A percentile compares a stretch with the other conserved stretches of the same genome.
Evolutionary conservation across 768 basidiomycete genomes (phyloP).

Genomic region (Russula virescens): DNA sequence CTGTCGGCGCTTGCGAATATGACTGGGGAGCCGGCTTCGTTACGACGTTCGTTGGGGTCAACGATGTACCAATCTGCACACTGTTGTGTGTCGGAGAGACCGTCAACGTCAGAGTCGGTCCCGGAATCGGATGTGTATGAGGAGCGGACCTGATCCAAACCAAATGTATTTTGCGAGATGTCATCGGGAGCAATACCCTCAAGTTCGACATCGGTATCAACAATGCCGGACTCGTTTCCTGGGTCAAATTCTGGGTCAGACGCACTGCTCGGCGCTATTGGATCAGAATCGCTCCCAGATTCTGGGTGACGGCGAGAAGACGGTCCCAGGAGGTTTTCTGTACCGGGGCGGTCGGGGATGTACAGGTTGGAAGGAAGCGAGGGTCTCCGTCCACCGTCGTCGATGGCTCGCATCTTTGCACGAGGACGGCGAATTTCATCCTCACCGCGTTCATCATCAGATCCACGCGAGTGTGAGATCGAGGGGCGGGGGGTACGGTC

Average conservation of each 20-base stretch:
- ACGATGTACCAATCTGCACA: conserved; percentile 17
- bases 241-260: conserved; percentile 17
- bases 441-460: conserved; percentile 36
- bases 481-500: conserved; percentile 45
- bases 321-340: not conserved
- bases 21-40: conserved; percentile 18
- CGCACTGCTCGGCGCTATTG: not conserved
- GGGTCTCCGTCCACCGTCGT: conserved; percentile 38
- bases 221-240: conserved; percentile 15
- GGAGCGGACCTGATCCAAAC: conserved; percentile 11
- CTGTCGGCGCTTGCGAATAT: conserved; percentile 11
- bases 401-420: conserved; percentile 40
- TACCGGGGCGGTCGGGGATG: conserved; percentile 13
- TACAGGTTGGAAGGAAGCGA: conserved; percentile 36
- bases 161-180: conserved; percentile 10
- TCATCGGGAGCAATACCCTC: conserved; percentile 11
- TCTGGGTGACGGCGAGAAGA: conserved; percentile 6
- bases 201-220: conserved; percentile 24
- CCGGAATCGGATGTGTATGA: not conserved
- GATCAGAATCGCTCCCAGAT: conserved; percentile 15
- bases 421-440: conserved; percentile 30
- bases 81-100: not conserved
- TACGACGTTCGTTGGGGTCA: conserved; percentile 14
- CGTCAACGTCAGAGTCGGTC: conserved; percentile 10
- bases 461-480: conserved; percentile 29